Conservation (phyloP, 805 yeast genomes). For the Schizosaccharomyces cryophilus region DNA sequence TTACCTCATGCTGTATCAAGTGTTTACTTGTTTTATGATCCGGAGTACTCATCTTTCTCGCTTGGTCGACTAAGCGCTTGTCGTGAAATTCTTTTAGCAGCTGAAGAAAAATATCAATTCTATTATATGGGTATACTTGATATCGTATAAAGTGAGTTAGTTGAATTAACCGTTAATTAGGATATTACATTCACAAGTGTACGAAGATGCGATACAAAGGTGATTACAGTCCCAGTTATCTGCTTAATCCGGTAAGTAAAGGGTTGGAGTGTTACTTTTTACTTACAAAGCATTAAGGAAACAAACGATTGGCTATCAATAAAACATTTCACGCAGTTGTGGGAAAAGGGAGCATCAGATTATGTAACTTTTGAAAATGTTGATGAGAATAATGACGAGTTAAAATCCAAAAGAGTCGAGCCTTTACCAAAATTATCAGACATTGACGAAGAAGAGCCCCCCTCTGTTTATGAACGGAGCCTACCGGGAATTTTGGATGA, state of each 20-base stretch:
- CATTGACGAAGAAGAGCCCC: not conserved
- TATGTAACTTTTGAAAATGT: too few relatives aligned
- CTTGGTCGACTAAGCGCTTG: constrained; percentile 60
- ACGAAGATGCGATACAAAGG: constrained; percentile 62
- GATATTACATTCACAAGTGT: constrained; percentile 60
- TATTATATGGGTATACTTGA: constrained; percentile 32
- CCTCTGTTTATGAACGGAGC: not conserved
- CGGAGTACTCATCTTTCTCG: constrained; percentile 18
- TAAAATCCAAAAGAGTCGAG: not conserved
- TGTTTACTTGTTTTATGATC: constrained; percentile 51
- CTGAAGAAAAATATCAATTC: constrained; percentile 23
- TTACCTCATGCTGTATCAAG: constrained; percentile 57
- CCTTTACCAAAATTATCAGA: not conserved
- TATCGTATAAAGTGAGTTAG: not conserved
- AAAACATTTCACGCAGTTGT: not conserved
- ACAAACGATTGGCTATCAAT: not conserved
- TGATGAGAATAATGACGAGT: too few relatives aligned
- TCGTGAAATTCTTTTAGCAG: constrained; percentile 36
- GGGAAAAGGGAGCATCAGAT: not conserved
- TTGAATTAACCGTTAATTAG: not conserved
- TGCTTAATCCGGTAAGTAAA: constrained; percentile 14
- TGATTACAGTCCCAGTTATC: constrained; percentile 22
- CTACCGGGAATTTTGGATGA: not conserved
- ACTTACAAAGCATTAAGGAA: not conserved
- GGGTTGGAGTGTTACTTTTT: not conserved